Base-by-base conservation (phyloP, 140 eudicot genomes). In the Ambrosia hybrid region DNA sequence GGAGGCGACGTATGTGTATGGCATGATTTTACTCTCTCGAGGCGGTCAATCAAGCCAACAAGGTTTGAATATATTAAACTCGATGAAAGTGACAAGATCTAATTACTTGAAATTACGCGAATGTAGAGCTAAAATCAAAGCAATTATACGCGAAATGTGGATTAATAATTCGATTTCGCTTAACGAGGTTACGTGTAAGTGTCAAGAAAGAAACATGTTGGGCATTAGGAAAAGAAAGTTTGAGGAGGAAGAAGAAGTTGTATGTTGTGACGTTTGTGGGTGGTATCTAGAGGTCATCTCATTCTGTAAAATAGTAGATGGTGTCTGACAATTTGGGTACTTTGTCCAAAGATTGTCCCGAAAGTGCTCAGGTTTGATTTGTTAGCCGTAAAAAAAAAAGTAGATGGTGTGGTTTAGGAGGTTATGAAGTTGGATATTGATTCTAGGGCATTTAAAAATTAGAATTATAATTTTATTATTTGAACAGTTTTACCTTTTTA, bases 1-100 rank as follows among this genome's bases (percentile, higher is more conserved):
- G n/a, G 87, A 79, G 71, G 87, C 87, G 3, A 65, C 84, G 5
- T 83, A 83, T n/a, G 87, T 76, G 10, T 83, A 76, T 37, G 87
- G 87, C 38, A 80, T 83, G 68, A 83, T 79, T 48, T 63, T 79
- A 56, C 81, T 79, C 49, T 79, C 82, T 9, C 76, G 76, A 62
- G 87, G 84, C 0, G 87, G 80, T 2, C 79, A 72, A 55, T 72
- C 82, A 17, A 73, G 81, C 61, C 79, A 75, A 68, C 71, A 66
- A 55, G 87, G 87, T 30, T 71, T 79, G 70, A 39, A 57, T 8
- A 60, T 79, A 21, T 38, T 83, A 16, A 80, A 83, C 39, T 76
- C 84, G 3, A 57, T 83, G 77, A 73, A 72, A 26, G 26, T 41
- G 45, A 76, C 80, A 9, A 64, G 83, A 56, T 76, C 71, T 48